These are phyloP conservation scores for Puccinia coronata DNA, from an alignment of 1,284 basidiomycete genomes.

Conservation along the genomic window DNA sequence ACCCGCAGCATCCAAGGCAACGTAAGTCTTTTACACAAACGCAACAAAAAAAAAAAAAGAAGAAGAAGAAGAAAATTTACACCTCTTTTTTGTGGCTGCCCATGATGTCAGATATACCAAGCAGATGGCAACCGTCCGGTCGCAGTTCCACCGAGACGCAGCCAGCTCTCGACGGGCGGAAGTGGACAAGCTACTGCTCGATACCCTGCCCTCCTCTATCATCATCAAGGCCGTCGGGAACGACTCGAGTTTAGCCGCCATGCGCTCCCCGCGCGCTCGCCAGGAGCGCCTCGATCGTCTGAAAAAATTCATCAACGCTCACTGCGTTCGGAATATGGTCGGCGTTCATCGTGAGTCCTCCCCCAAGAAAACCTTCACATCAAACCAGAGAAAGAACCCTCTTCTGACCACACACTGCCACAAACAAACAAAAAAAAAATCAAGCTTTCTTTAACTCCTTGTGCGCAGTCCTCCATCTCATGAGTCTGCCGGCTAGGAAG, in stretches of 20 bases:
- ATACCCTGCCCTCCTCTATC: slow-evolving; percentile 27
- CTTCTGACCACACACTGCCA: not conserved
- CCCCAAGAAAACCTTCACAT: not conserved
- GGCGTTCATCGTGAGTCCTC: slow-evolving; percentile 38
- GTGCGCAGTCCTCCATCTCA: slow-evolving; percentile 51
- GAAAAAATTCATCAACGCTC: slow-evolving; percentile 34
- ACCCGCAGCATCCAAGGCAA: slow-evolving; percentile 30
- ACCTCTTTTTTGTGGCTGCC: not conserved
- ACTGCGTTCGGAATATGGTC: slow-evolving; percentile 45
- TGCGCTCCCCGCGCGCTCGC: slow-evolving; percentile 33
- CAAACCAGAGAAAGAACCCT: not conserved
- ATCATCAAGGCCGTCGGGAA: slow-evolving; percentile 44
- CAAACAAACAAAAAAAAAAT: slow-evolving; percentile 29
- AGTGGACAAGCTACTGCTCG: slow-evolving; percentile 33
- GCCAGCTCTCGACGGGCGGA: slow-evolving; percentile 37
- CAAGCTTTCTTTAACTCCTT: slow-evolving; percentile 52
- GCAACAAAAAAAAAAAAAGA: not conserved
- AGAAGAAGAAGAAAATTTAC: too few species aligned
- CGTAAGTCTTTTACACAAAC: slow-evolving; percentile 1
- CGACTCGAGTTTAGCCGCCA: slow-evolving; percentile 20
- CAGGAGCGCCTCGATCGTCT: slow-evolving; percentile 30
- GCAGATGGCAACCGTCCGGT: slow-evolving; percentile 38
- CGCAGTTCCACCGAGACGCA: slow-evolving; percentile 37
- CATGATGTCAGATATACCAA: slow-evolving; percentile 31
- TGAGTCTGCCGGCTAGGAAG: slow-evolving; percentile 47